Conservation (phyloP, 2,329 filamentous ascomycete genomes). For the Penicillium sp. region DNA sequence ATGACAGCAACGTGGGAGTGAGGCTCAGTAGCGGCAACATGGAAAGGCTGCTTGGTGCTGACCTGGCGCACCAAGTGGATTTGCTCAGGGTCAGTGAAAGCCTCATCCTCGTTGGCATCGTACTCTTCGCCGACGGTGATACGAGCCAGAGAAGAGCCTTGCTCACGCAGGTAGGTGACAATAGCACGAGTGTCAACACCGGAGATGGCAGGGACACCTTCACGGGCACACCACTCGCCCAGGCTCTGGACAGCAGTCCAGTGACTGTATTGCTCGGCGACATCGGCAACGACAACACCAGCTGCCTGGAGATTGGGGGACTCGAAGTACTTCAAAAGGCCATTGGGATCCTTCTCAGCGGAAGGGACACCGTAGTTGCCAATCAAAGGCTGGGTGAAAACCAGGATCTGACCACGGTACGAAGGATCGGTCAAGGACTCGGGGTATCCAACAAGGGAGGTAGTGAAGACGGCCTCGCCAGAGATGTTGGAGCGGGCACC, state of each 20-base stretch:
- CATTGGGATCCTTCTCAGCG: conserved; percentile 76
- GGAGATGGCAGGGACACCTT: conserved; percentile 93
- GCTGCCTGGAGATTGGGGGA: conserved; percentile 96
- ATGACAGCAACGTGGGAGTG: conserved; percentile 89
- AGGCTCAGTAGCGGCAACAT: conserved; percentile 79
- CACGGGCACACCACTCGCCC: conserved; percentile 89
- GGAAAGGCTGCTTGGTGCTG: conserved; percentile 97
- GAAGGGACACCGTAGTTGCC: conserved; percentile 98
- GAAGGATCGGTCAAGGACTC: conserved; percentile 75
- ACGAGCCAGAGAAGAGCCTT: conserved; percentile 90
- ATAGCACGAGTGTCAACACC: conserved; percentile 96
- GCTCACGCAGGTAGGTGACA: conserved; percentile 92
- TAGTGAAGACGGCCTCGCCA: conserved; percentile 97
- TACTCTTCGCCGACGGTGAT: conserved; percentile 97
- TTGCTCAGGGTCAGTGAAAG: conserved; percentile 89
- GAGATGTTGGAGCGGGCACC: conserved; percentile 96
- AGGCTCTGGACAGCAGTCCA: conserved; percentile 98
- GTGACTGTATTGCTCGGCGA: conserved; percentile 90
- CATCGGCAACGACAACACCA: conserved; percentile 93
- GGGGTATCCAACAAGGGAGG: conserved; percentile 94
- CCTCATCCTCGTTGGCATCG: conserved; percentile 96
- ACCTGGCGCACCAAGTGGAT: conserved; percentile 96
- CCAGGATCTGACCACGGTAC: conserved; percentile 81
- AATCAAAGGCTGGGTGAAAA: conserved; percentile 96
- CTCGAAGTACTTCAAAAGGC: conserved; percentile 96